These are phyloP conservation scores for Effrenium voratum DNA, from an alignment of 73 alveolate species.

Conservation along the genomic window DNA sequence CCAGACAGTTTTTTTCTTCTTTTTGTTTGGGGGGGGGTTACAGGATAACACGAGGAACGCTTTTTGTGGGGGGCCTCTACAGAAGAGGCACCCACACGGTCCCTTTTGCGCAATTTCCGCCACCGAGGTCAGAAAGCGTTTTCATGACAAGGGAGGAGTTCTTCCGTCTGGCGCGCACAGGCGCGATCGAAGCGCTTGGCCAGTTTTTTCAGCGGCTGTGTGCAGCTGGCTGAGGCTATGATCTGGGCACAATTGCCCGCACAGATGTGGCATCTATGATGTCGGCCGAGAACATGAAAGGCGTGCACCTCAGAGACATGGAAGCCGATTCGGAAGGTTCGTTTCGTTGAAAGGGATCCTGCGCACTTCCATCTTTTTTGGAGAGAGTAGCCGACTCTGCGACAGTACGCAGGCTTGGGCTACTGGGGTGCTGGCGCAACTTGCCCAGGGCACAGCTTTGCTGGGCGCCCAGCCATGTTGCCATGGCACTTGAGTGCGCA, in stretches of 20 bases:
- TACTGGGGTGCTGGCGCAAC: conserved; percentile 93
- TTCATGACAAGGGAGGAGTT: conserved; percentile 73
- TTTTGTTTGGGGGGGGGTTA: neutral
- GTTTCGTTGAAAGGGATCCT: too few species aligned
- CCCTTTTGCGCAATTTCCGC: too few species aligned
- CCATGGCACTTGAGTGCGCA: neutral
- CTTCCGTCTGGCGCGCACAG: conserved; percentile 79
- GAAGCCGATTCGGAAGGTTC: too few species aligned
- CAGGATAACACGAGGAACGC: neutral
- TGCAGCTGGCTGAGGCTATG: conserved; percentile 41
- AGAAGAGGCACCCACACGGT: too few species aligned
- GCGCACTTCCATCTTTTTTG: too few species aligned
- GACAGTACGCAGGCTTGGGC: conserved; percentile 44
- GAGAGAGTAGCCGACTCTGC: too few species aligned
- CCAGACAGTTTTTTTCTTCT: neutral
- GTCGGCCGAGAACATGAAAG: conserved; percentile 79
- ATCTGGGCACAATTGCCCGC: conserved; percentile 68
- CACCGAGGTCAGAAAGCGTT: conserved; percentile 53
- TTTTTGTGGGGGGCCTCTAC: too few species aligned
- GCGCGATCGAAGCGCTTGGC: neutral
- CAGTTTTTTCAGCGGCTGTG: neutral
- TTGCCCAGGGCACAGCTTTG: conserved; percentile 57
- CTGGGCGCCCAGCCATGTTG: neutral
- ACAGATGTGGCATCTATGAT: conserved; percentile 60
- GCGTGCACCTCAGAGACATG: too few species aligned